Evolutionary conservation across 192 early-diverging fungal species (phyloP).

Genomic region (Podila epicladia): DNA sequence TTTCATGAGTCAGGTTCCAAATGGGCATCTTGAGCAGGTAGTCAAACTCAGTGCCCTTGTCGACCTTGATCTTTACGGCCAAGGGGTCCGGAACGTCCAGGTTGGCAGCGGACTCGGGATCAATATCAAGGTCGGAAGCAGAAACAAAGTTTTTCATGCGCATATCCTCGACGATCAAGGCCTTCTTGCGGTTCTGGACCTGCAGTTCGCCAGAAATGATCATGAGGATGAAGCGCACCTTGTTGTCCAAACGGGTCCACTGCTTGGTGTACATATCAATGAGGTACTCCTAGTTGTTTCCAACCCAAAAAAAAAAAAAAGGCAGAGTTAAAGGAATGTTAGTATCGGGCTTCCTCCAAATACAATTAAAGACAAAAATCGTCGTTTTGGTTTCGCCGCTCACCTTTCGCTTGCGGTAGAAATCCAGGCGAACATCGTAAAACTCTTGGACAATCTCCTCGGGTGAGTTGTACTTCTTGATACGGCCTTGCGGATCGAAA

Average conservation of each 20-base stretch:
- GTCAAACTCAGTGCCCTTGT: slow-evolving; percentile 69
- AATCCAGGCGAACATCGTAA: slow-evolving; percentile 83
- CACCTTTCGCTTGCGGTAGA: slow-evolving; percentile 92
- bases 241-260: slow-evolving; percentile 79
- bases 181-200: slow-evolving; percentile 89
- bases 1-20: slow-evolving; percentile 90
- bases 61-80: slow-evolving; percentile 26
- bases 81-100: slow-evolving; percentile 31
- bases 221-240: slow-evolving; percentile 88
- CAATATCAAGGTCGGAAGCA: slow-evolving; percentile 61
- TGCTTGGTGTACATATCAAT: slow-evolving; percentile 72
- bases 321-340: too few species aligned
- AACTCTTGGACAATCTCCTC: slow-evolving; percentile 91
- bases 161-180: slow-evolving; percentile 79
- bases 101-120: slow-evolving; percentile 55
- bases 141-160: slow-evolving; percentile 71
- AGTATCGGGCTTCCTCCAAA: not conserved
- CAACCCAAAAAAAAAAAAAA: too few species aligned
- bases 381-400: not conserved
- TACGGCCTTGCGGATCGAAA: slow-evolving; percentile 87
- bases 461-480: slow-evolving; percentile 80
- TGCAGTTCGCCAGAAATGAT: slow-evolving; percentile 86
- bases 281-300: slow-evolving; percentile 59
- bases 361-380: not conserved
- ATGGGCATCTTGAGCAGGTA: slow-evolving; percentile 93